These are phyloP conservation scores for Clavaria fumosa DNA, from an alignment of 768 basidiomycete species.

Conservation along the genomic window DNA sequence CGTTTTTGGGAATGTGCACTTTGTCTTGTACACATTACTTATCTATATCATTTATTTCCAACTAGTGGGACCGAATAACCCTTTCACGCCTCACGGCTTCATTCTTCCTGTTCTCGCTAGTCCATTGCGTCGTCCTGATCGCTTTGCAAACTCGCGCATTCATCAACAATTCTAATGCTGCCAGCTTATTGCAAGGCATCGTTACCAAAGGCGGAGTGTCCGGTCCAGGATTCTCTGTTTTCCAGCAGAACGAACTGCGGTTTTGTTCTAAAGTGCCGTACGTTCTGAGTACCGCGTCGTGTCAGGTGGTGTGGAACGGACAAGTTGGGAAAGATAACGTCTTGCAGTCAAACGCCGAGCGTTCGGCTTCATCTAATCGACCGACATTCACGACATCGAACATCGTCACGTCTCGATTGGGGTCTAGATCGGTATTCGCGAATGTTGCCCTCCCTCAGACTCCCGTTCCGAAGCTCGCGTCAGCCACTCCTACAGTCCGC, in stretches of 20 bases:
- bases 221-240: slow-evolving; percentile 35
- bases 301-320: slow-evolving; percentile 43
- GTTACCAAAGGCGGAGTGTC: slow-evolving; percentile 33
- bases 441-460: too few relatives aligned
- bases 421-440: too few relatives aligned
- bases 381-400: too few relatives aligned
- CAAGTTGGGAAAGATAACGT: too few relatives aligned
- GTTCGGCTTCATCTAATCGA: slow-evolving; percentile 5
- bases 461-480: too few relatives aligned
- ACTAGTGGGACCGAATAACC: slow-evolving; percentile 55
- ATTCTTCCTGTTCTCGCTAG: slow-evolving; percentile 52
- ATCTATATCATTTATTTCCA: slow-evolving; percentile 9
- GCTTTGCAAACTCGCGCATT: slow-evolving; percentile 54
- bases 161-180: slow-evolving; percentile 45
- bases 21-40: background rate
- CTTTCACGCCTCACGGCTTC: slow-evolving; percentile 47
- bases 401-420: too few relatives aligned
- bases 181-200: slow-evolving; percentile 34
- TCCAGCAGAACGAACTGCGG: slow-evolving; percentile 31
- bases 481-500: too few relatives aligned
- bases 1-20: too few relatives aligned
- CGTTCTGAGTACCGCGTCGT: slow-evolving; percentile 24
- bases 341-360: slow-evolving; percentile 1
- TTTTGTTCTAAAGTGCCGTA: slow-evolving; percentile 42
- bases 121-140: slow-evolving; percentile 55